Percentiles rank a stretch among this genome's conserved stretches.
phyloP scores from a whole-genome alignment of 2,329 filamentous ascomycete genomes.

The Fusarium virguliforme region DNA sequence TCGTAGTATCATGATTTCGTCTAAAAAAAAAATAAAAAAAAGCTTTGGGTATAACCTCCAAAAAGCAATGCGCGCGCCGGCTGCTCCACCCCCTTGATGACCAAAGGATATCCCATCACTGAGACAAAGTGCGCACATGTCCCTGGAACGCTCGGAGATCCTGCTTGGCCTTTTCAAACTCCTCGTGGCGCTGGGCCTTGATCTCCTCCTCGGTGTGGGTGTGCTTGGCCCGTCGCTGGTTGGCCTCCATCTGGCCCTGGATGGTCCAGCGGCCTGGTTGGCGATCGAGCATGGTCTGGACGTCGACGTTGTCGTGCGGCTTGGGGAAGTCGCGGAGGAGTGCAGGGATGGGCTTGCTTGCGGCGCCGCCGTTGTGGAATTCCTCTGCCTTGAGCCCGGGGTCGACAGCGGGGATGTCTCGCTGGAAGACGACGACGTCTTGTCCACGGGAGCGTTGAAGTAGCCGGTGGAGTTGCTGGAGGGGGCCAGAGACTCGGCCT shows the following conservation, averaged over 20 bases:
- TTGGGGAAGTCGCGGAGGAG: constrained; percentile 60
- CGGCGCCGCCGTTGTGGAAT: constrained; percentile 17
- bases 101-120: constrained; percentile 15
- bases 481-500: constrained; percentile 32
- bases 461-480: constrained; percentile 39
- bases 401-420: constrained; percentile 46
- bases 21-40: constrained; percentile 28
- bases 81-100: constrained; percentile 12
- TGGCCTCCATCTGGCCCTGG: constrained; percentile 56
- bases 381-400: constrained; percentile 39
- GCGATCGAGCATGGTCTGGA: constrained; percentile 62
- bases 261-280: constrained; percentile 62
- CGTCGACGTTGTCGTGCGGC: constrained; percentile 58
- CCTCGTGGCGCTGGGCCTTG: constrained; percentile 57
- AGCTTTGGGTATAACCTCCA: constrained; percentile 44
- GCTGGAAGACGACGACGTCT: constrained; percentile 42
- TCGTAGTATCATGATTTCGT: constrained; percentile 47
- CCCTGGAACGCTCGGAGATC: constrained; percentile 61
- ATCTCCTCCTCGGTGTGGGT: constrained; percentile 47
- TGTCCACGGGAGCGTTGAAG: constrained; percentile 41
- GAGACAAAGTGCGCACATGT: constrained; percentile 34
- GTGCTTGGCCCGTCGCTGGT: constrained; percentile 50
- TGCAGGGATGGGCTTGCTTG: constrained; percentile 55
- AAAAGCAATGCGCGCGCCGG: constrained; percentile 42
- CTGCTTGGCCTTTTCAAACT: constrained; percentile 65